phyloP scores from a whole-genome alignment of 2,329 filamentous ascomycete species.

The Diaporthe australafricana region DNA sequence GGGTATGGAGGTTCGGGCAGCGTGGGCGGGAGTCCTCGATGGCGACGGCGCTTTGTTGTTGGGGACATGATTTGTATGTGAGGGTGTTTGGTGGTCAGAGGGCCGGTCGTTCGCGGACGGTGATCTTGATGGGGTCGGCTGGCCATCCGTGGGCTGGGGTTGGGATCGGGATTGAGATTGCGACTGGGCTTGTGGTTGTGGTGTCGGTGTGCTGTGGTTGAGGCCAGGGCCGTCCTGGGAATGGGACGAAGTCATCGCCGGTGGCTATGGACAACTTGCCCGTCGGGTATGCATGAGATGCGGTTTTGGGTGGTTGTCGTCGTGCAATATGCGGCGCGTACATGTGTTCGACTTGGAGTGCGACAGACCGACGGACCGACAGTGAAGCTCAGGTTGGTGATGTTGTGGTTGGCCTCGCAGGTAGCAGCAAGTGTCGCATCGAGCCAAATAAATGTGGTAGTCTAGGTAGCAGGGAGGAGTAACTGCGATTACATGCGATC shows the following conservation, averaged over 20 bases:
- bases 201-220: slow-evolving; percentile 16
- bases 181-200: slow-evolving; percentile 12
- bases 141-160: background rate
- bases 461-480: background rate
- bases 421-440: background rate
- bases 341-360: slow-evolving; percentile 3
- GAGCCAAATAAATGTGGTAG: too few relatives aligned
- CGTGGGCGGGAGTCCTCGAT: background rate
- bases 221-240: slow-evolving; percentile 31
- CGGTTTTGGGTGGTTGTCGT: background rate
- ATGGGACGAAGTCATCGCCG: slow-evolving; percentile 37
- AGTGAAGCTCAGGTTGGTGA: background rate
- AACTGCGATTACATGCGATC: slow-evolving; percentile 27
- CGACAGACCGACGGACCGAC: background rate
- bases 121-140: background rate
- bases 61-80: background rate
- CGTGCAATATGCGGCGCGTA: background rate
- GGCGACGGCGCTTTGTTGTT: background rate
- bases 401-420: background rate
- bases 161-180: background rate
- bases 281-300: slow-evolving; percentile 29
- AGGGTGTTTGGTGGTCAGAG: background rate
- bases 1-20: background rate
- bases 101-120: background rate
- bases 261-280: slow-evolving; percentile 29